phyloP scores from a whole-genome alignment of 257 asterid species.

The Plantago ovata region DNA sequence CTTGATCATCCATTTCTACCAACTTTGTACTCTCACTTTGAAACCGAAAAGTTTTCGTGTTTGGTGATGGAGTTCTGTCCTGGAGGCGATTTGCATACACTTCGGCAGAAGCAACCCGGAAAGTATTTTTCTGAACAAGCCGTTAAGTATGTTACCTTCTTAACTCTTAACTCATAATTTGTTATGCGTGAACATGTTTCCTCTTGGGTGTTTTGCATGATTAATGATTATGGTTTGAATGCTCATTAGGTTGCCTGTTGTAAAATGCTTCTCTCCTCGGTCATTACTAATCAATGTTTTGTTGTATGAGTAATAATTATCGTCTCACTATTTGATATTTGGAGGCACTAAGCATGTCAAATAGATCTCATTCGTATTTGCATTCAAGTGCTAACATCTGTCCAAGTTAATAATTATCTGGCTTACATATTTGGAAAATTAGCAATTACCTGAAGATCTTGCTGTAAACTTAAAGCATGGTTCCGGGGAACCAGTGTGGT shows the following conservation, averaged over 20 bases:
- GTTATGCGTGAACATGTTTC: background rate
- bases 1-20: conserved; percentile 82
- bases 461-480: conserved; percentile 1
- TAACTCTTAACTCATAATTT: conserved; percentile 21
- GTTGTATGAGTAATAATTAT: conserved; percentile 2
- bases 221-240: background rate
- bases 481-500: no score
- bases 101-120: conserved; percentile 79
- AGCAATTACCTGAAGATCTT: background rate
- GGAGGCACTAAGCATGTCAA: conserved; percentile 7
- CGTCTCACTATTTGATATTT: conserved; percentile 3
- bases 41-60: conserved; percentile 75
- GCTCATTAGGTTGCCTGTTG: conserved; percentile 5
- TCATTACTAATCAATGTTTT: background rate
- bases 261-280: background rate
- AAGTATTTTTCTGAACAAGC: conserved; percentile 83
- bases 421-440: conserved; percentile 3
- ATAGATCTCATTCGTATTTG: background rate
- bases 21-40: conserved; percentile 61
- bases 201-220: no score
- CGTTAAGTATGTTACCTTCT: conserved; percentile 53
- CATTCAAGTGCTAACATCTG: background rate
- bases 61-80: conserved; percentile 90
- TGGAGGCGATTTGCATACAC: conserved; percentile 80
- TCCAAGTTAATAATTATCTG: conserved; percentile 8